Percentiles rank a stretch among this genome's conserved stretches.
Conservation (phyloP, 768 basidiomycete genomes). For the Hericium coralloides region DNA sequence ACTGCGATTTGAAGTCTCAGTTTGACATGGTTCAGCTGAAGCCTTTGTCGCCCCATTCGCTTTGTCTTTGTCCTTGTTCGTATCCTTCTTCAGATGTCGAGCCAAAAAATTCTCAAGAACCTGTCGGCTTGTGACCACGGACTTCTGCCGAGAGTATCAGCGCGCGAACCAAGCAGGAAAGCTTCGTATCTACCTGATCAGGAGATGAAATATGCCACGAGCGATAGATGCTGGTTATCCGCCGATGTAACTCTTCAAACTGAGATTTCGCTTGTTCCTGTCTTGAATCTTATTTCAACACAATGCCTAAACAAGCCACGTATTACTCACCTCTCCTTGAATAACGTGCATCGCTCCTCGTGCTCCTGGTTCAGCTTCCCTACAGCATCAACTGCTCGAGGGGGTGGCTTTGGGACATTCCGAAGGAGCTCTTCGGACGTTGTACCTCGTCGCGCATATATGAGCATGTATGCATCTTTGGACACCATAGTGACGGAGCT, state of each 20-base stretch:
- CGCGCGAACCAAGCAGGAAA: background rate
- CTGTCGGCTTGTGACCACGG: conserved; percentile 49
- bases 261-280: conserved; percentile 29
- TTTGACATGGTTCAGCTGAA: too few species aligned
- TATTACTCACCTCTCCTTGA: conserved; percentile 35
- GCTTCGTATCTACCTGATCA: conserved; percentile 33
- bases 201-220: conserved; percentile 46
- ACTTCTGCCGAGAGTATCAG: conserved; percentile 30
- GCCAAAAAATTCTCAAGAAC: conserved; percentile 41
- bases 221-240: conserved; percentile 51
- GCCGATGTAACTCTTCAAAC: conserved; percentile 43
- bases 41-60: too few species aligned
- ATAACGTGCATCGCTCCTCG: conserved; percentile 41
- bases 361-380: conserved; percentile 46
- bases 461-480: conserved; percentile 91
- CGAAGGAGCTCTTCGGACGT: background rate
- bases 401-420: conserved; percentile 38
- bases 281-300: background rate
- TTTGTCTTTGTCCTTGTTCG: too few species aligned
- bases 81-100: conserved; percentile 2
- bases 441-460: conserved; percentile 50
- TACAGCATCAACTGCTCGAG: conserved; percentile 45
- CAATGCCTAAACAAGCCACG: background rate
- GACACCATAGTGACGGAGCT: conserved; percentile 45
- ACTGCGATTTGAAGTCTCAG: too few species aligned